Evolutionary conservation across 768 basidiomycete genomes (phyloP), one percentile per base, ranked within the genome.

Genomic region (Pulveroboletus ravenelii): DNA sequence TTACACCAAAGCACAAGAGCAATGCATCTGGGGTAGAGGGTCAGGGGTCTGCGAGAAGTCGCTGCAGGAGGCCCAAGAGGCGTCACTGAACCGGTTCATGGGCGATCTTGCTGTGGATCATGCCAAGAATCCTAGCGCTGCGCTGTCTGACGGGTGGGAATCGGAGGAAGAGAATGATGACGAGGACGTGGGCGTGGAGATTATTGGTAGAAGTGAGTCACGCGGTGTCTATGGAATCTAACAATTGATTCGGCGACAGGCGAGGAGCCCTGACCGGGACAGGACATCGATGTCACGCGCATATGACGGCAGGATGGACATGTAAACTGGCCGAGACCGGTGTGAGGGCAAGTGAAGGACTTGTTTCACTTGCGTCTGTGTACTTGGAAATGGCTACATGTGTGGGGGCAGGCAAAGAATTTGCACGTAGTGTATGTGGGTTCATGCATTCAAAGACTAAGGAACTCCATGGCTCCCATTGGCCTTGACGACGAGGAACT

Each of bases 1-100:
- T 96, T 69, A 82, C 81, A 13, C 93, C 94, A 2, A 98, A 96
- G 68, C 94, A 98, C 71, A 94, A 91, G 71, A 93, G 90, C 55
- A 97, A 96, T 65, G 73, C 89, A 1, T 77, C 82, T 65, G 74
- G 70, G 9, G 78, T 78, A 29, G 85, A 85, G 49, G 77, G 73
- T 50, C 85, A 89, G 59, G 88, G 81, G 6, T 81, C n/a, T n/a
- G n/a, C n/a, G n/a, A n/a, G n/a, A n/a, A n/a, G n/a, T n/a, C n/a
- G n/a, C n/a, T n/a, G n/a, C n/a, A n/a, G n/a, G n/a, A n/a, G n/a
- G n/a, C n/a, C n/a, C n/a, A n/a, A n/a, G n/a, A n/a, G n/a, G n/a
- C n/a, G n/a, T n/a, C n/a, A n/a, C n/a, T n/a, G 72, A 78, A 76
- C 57, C 75, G 85, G 39, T 67, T 93, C 52, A 83, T 94, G 83